phyloP scores from a whole-genome alignment of 208 protist genomes.

The Leishmania tarentolae region DNA sequence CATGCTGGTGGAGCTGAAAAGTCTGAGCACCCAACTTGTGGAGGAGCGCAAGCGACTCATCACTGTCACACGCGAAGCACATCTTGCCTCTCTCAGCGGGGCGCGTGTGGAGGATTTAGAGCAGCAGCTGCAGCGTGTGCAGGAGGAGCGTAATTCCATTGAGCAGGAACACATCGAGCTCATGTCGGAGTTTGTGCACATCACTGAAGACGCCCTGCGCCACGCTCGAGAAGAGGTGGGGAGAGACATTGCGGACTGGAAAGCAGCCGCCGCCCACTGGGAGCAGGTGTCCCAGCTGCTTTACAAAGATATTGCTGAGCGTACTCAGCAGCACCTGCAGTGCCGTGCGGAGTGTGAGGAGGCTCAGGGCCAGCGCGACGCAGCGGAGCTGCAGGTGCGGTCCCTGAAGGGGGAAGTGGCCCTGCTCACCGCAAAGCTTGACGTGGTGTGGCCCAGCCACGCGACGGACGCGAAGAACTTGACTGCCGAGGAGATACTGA shows the following conservation, averaged over 20 bases:
- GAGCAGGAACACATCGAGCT: slow-evolving; percentile 78
- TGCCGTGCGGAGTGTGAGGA: slow-evolving; percentile 87
- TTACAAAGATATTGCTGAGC: slow-evolving; percentile 86
- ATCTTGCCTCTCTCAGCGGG: slow-evolving; percentile 33
- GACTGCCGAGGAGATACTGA: slow-evolving; percentile 64
- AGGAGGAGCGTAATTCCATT: slow-evolving; percentile 44
- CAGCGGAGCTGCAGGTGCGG: slow-evolving; percentile 43
- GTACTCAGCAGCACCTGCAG: slow-evolving; percentile 67
- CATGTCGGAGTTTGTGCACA: slow-evolving; percentile 76
- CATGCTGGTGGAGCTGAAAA: slow-evolving; percentile 81
- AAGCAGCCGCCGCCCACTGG: slow-evolving; percentile 73
- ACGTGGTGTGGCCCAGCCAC: slow-evolving; percentile 87
- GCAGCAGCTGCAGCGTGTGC: slow-evolving; percentile 43
- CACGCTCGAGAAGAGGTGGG: slow-evolving; percentile 69
- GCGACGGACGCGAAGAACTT: slow-evolving; percentile 60
- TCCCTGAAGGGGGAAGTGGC: slow-evolving; percentile 47
- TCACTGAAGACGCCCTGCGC: slow-evolving; percentile 68
- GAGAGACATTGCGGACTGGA: slow-evolving; percentile 69
- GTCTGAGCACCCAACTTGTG: slow-evolving; percentile 73
- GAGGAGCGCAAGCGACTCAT: slow-evolving; percentile 82
- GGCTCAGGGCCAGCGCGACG: slow-evolving; percentile 78
- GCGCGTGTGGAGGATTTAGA: slow-evolving; percentile 55
- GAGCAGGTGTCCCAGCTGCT: slow-evolving; percentile 85
- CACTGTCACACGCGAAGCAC: slow-evolving; percentile 57
- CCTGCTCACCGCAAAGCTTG: slow-evolving; percentile 69